Base-by-base conservation (phyloP, 2,329 filamentous ascomycete genomes). In the Colletotrichum sp. region DNA sequence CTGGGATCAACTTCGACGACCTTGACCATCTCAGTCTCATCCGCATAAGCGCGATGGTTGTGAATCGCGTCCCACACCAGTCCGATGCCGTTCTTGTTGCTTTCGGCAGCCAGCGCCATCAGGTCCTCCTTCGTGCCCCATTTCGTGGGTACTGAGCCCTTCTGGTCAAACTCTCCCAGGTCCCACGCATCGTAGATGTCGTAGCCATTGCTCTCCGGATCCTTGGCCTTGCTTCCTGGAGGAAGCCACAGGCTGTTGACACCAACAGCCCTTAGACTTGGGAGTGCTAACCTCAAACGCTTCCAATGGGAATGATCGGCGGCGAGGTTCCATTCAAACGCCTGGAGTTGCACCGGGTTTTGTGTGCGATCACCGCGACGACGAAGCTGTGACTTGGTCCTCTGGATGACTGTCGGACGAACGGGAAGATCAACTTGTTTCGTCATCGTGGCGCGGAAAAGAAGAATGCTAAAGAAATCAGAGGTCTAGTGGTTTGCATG, bases 151-250 rank as follows among this genome's bases (percentile, higher is more conserved):
- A 76, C 71, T 12, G 74, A 69, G 15, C 74, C 74, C 48, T 76
- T 76, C 52, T 76, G 74, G 48, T 76, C 64, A 25, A 76, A 76
- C n/a, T 76, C 74, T 8, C 74, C 74, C 15, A 76, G 44, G 12
- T 76, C 74, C 74, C 74, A 76, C 15, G 70, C 70, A 22, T 76
- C 74, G 59, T 76, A 76, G 28, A 76, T 76, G 48, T 76, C 74
- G 59, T 76, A 76, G 57, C 74, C 74, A 9, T 76, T 76, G 8
- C 74, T 76, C 60, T 74, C 74, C 4, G 70, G 70, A 22, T 74
- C 70, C 25, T 76, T 76, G 39, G 74, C 74, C 36, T 76, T 76
- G 64, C 74, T 76, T 13, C 74, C 74, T 5, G 74, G 74, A 9
- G 74, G 74, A 15, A 76, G 59, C 74, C 74, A 76, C 5, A 76